A percentile compares a stretch with the other conserved stretches of the same genome.
Evolutionary conservation across 2,329 filamentous ascomycete species (phyloP).

Genomic region (Xylaria sp.): DNA sequence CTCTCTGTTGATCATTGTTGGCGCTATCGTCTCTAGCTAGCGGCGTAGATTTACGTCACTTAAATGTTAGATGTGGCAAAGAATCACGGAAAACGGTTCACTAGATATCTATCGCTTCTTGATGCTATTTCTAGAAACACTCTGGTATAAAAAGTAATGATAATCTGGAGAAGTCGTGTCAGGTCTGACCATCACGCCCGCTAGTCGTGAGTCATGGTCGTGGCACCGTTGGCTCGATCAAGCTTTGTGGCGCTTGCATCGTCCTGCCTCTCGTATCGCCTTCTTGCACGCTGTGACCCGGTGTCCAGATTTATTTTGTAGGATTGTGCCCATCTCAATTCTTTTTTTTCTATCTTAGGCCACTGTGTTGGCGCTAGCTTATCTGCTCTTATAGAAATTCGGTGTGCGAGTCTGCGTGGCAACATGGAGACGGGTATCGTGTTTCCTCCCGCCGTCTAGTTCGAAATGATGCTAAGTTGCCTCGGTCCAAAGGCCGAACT

Average conservation of each 20-base stretch:
- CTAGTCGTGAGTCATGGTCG: background rate
- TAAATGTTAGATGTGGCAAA: background rate
- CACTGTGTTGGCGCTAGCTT: background rate
- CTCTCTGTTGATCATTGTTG: background rate
- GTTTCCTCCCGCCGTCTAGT: background rate
- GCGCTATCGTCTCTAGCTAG: background rate
- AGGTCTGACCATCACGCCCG: background rate
- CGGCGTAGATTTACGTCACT: background rate
- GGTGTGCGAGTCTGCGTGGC: background rate
- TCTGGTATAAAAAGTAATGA: background rate
- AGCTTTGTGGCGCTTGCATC: background rate
- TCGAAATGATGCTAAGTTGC: too few relatives aligned
- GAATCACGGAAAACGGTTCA: background rate
- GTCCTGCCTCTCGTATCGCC: background rate
- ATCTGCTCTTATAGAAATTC: background rate
- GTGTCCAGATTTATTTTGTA: background rate
- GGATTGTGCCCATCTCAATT: background rate
- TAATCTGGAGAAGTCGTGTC: background rate
- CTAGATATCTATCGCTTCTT: background rate
- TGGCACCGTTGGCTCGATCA: background rate
- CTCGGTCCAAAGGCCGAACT: background rate
- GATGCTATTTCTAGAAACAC: constrained; percentile 1
- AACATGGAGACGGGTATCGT: background rate
- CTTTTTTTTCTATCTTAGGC: background rate
- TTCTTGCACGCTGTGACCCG: background rate